Percentiles rank a stretch among this genome's conserved stretches.
Evolutionary conservation across 306 rosid species (phyloP).

Genomic region (Albizia julibrissin): DNA sequence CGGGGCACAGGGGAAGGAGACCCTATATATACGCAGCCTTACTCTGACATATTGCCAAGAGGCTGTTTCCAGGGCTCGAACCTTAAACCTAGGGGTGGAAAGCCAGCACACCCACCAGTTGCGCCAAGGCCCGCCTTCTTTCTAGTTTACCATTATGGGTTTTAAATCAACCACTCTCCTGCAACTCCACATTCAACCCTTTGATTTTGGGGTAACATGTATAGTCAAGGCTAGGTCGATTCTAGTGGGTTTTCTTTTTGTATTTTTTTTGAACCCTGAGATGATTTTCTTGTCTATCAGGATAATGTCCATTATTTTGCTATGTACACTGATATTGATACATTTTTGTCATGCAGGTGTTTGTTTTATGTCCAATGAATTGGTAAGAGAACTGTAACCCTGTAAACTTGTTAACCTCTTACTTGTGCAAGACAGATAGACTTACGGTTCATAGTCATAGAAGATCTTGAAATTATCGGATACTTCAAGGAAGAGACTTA

Average conservation of each 20-base stretch:
- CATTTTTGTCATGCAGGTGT: constrained; percentile 62
- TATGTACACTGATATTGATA: constrained; percentile 37
- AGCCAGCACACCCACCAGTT: no score
- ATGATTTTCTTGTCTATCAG: background rate
- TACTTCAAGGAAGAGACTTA: background rate
- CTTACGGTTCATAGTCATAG: background rate
- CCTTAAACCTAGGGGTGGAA: no score
- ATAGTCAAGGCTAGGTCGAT: background rate
- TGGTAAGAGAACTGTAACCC: constrained; percentile 64
- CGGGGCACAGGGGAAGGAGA: no score
- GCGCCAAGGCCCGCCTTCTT: no score
- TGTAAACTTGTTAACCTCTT: constrained; percentile 1
- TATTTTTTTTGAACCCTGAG: background rate
- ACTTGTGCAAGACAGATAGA: background rate
- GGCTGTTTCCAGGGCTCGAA: no score
- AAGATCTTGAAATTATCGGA: constrained; percentile 12
- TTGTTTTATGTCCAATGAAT: constrained; percentile 93
- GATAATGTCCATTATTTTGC: constrained; percentile 8
- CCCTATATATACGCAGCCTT: no score
- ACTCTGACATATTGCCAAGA: no score
- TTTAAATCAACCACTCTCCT: background rate
- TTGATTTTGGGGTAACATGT: background rate
- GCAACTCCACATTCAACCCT: constrained; percentile 7
- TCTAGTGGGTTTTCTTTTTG: background rate
- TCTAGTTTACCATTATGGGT: constrained; percentile 2